These are phyloP conservation scores for Cyanodermella asteris DNA, from an alignment of 2,329 filamentous ascomycete genomes.

Conservation along the genomic window DNA sequence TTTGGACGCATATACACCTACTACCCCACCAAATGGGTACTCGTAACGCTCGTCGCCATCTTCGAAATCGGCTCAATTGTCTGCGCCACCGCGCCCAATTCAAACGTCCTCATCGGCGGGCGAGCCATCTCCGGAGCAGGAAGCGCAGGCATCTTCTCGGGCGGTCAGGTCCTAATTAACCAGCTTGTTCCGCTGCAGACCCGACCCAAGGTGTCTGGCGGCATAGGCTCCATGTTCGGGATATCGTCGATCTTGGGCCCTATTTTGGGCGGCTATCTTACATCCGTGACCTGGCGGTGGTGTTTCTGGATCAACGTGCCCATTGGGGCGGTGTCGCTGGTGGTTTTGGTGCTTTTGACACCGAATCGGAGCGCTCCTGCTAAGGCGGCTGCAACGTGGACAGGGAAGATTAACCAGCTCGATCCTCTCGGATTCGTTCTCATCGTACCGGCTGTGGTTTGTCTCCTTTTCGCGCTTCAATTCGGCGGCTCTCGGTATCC, in stretches of 20 bases:
- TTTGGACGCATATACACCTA: constrained; percentile 4
- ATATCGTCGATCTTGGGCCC: constrained; percentile 3
- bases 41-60: constrained; percentile 21
- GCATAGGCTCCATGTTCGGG: constrained; percentile 2
- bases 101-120: constrained; percentile 27
- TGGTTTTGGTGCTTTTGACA: constrained; percentile 1
- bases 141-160: constrained; percentile 7
- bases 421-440: constrained; percentile 3
- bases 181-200: constrained; percentile 2
- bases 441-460: constrained; percentile 1
- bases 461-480: constrained; percentile 2
- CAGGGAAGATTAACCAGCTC: constrained; percentile 2
- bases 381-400: neutral
- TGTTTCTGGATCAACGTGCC: constrained; percentile 5
- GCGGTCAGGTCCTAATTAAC: constrained; percentile 2
- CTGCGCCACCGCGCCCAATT: constrained; percentile 28
- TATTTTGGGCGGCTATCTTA: constrained; percentile 3
- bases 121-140: constrained; percentile 29
- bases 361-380: constrained; percentile 1
- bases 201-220: constrained; percentile 3
- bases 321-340: constrained; percentile 1
- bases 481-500: constrained; percentile 1
- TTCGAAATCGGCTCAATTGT: constrained; percentile 31
- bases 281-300: constrained; percentile 3
- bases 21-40: constrained; percentile 26